Evolutionary conservation across 179 eudicot genomes (phyloP).

Genomic region (Drosera spatulata): DNA sequence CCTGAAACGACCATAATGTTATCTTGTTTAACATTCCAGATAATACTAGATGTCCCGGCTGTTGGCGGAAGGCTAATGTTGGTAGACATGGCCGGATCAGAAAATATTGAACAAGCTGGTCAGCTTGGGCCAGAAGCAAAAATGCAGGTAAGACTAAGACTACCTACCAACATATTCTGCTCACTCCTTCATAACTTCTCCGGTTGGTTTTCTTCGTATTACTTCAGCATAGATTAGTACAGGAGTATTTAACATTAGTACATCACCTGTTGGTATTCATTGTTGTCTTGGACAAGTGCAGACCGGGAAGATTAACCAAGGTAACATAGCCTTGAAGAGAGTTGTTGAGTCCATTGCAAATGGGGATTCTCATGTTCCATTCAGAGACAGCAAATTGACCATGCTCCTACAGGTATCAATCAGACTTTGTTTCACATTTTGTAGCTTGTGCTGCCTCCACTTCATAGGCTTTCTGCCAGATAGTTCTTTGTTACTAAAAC

Average conservation of each 20-base stretch:
- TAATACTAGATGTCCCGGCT: constrained; percentile 85
- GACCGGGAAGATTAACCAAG: constrained; percentile 95
- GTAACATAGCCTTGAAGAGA: constrained; percentile 84
- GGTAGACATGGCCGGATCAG: constrained; percentile 99
- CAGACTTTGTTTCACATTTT: too few species aligned
- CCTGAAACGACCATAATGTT: not conserved
- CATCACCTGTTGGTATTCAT: too few species aligned
- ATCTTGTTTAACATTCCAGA: constrained; percentile 25
- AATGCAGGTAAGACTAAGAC: constrained; percentile 52
- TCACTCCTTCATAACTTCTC: not conserved
- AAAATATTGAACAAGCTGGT: constrained; percentile 97
- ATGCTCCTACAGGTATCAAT: constrained; percentile 86
- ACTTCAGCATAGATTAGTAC: too few species aligned
- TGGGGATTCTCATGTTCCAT: constrained; percentile 96
- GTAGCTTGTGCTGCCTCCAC: too few species aligned
- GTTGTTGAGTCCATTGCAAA: constrained; percentile 98
- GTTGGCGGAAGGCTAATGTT: constrained; percentile 97
- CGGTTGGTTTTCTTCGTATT: not conserved
- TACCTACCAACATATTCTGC: not conserved
- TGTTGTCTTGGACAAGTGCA: constrained; percentile 14
- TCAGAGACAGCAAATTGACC: constrained; percentile 94
- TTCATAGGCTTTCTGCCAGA: too few species aligned
- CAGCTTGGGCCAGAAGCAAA: constrained; percentile 85
- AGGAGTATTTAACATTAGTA: too few species aligned
- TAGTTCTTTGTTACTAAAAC: too few species aligned